phyloP scores from a whole-genome alignment of 2,329 filamentous ascomycete species.

The Calonectria pseudoturangicola region DNA sequence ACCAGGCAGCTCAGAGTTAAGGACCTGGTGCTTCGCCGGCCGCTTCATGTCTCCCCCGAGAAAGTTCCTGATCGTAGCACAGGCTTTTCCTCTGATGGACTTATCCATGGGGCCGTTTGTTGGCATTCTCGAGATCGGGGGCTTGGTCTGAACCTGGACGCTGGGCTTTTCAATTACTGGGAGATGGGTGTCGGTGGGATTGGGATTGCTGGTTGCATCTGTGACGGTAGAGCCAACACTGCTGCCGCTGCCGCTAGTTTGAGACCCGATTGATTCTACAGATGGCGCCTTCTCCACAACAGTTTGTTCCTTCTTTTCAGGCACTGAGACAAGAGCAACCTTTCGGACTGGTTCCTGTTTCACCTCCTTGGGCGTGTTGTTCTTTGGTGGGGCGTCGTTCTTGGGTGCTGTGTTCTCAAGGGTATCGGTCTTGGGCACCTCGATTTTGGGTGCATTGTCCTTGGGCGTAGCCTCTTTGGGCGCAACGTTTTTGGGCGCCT shows the following conservation, averaged over 20 bases:
- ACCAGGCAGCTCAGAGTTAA: not conserved
- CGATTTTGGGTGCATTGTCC: no score
- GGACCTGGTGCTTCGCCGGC: not conserved
- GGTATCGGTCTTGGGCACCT: no score
- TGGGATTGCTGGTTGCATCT: constrained; percentile 4
- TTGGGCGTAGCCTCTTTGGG: not conserved
- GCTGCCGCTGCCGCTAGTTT: not conserved
- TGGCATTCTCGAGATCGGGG: not conserved
- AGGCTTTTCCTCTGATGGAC: not conserved
- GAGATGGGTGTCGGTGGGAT: not conserved
- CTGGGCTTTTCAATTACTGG: not conserved
- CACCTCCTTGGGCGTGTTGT: no score
- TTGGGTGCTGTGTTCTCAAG: no score
- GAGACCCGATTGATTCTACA: constrained; percentile 4
- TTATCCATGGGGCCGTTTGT: not conserved
- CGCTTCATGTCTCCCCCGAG: not conserved
- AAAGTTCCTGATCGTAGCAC: not conserved
- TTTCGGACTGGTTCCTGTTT: not conserved
- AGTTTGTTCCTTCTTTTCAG: not conserved
- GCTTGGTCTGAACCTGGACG: not conserved
- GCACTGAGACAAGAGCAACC: not conserved
- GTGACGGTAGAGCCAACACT: not conserved
- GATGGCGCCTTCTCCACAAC: not conserved
- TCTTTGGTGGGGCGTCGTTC: no score
- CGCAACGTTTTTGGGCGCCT: no score